Evolutionary conservation across 768 basidiomycete genomes (phyloP), one percentile per base, ranked within the genome.

Genomic region (Xerocomellus amylosporus): DNA sequence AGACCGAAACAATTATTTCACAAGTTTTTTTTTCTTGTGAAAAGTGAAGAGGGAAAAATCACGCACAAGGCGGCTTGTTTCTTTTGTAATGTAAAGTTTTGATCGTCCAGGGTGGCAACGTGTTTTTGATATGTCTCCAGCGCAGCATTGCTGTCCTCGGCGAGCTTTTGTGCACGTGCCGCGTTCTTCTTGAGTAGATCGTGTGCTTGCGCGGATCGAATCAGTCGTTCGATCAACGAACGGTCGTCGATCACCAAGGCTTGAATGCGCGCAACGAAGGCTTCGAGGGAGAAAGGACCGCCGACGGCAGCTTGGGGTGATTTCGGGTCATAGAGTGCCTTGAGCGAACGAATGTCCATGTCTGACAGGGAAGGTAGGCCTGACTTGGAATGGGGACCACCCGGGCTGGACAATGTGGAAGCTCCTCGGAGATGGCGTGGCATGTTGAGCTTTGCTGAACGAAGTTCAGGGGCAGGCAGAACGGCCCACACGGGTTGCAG

Each of bases 111-210:
- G 22, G 78, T 81, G 63, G 80, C 79, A 4, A 95, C 86, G 65
- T 96, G 93, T 72, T 86, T 87, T 75, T 96, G 90, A 65, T 97
- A 96, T 17, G 87, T 93, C 75, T 93, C 91, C 39, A 97, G 72
- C 24, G 87, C 90, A 19, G 66, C 70, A 55, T 83, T 85, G 38
- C 87, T 89, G 47, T 94, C 93, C 68, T 88, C 86, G 4, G 91
- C 90, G 28, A 96, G 79, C 71, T 92, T 93, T 77, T 94, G 89
- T 20, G 92, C 93, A 46, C 92, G 79, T 64, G 93, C 92, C 19
- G 93, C 92, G 65, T 93, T 94, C 74, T 87, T 89, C 79, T 93
- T 96, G 56, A 96, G 79, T 59, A 95, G 65, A 60, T 96, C 93
- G 55, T 95, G 88, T 46, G 93, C 90, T 70, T 91, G 87, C 2